A percentile compares a stretch with the other conserved stretches of the same genome.
Evolutionary conservation across 495 filamentous ascomycete genomes (phyloP).

Genomic region (Neurospora sp.): DNA sequence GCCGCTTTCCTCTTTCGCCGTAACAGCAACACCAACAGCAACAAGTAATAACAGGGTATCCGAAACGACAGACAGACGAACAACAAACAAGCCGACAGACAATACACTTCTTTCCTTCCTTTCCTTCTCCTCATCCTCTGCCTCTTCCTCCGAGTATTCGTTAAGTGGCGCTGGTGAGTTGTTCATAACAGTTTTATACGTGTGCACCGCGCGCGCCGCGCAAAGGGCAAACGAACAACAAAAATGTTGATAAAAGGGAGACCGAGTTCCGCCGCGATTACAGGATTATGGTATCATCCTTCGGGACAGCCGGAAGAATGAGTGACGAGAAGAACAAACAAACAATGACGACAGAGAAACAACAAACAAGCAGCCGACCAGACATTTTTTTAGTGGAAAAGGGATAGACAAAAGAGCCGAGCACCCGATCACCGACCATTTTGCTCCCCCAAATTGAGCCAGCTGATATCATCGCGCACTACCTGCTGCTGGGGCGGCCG

Average conservation of each 20-base stretch:
- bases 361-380: neutral
- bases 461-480: slow-evolving; percentile 55
- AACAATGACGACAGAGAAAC: neutral
- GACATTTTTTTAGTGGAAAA: neutral
- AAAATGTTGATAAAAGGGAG: neutral
- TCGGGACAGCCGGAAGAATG: neutral
- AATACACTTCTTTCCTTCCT: neutral
- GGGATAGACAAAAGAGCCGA: neutral
- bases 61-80: neutral
- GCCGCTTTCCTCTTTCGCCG: neutral
- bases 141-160: neutral
- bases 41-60: neutral
- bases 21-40: neutral
- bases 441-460: slow-evolving; percentile 52
- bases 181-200: neutral
- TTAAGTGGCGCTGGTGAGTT: neutral
- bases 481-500: slow-evolving; percentile 16
- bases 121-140: neutral
- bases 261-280: neutral
- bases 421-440: slow-evolving; percentile 6
- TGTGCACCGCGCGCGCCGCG: neutral
- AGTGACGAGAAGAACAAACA: slow-evolving; percentile 1
- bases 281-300: neutral
- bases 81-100: neutral
- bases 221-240: neutral